Evolutionary conservation across 257 asterid species (phyloP).

Genomic region (Craterostigma plantagineum): DNA sequence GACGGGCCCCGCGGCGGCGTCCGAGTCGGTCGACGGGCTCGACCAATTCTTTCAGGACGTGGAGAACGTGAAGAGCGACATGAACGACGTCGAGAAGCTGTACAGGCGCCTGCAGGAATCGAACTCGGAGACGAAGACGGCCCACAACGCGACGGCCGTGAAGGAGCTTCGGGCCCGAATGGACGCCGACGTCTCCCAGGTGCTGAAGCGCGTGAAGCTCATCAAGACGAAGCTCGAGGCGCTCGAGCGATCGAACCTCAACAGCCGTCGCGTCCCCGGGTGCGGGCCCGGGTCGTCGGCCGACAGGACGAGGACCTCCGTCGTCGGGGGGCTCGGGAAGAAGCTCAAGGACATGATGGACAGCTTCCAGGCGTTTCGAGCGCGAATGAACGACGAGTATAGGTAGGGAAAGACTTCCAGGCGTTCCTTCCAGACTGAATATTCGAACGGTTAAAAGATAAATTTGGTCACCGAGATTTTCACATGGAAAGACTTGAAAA

Average conservation of each 20-base stretch:
- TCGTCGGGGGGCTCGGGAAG: conserved; percentile 34
- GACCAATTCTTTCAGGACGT: conserved; percentile 33
- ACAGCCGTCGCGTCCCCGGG: conserved; percentile 31
- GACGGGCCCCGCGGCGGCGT: conserved; percentile 28
- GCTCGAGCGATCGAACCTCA: conserved; percentile 27
- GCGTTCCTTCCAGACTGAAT: too few relatives aligned
- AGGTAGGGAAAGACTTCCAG: conserved; percentile 1
- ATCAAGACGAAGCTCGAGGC: conserved; percentile 34
- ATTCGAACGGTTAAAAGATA: too few relatives aligned
- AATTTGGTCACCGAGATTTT: too few relatives aligned
- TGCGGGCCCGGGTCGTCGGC: conserved; percentile 49
- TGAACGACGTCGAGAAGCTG: conserved; percentile 28
- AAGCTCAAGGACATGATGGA: conserved; percentile 37
- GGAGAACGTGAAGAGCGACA: conserved; percentile 30
- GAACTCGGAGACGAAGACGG: conserved; percentile 33
- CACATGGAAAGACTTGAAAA: too few relatives aligned
- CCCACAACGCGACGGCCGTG: conserved; percentile 29
- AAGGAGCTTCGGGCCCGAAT: conserved; percentile 33
- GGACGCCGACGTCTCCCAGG: conserved; percentile 35
- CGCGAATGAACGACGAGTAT: conserved; percentile 35
- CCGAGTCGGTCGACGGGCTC: conserved; percentile 16
- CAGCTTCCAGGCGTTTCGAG: conserved; percentile 30
- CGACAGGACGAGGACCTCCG: conserved; percentile 25
- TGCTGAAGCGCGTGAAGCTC: conserved; percentile 23
- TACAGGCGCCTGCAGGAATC: conserved; percentile 28